Evolutionary conservation across 1,284 basidiomycete genomes (phyloP).

Genomic region (Moesziomyces globuligerus): DNA sequence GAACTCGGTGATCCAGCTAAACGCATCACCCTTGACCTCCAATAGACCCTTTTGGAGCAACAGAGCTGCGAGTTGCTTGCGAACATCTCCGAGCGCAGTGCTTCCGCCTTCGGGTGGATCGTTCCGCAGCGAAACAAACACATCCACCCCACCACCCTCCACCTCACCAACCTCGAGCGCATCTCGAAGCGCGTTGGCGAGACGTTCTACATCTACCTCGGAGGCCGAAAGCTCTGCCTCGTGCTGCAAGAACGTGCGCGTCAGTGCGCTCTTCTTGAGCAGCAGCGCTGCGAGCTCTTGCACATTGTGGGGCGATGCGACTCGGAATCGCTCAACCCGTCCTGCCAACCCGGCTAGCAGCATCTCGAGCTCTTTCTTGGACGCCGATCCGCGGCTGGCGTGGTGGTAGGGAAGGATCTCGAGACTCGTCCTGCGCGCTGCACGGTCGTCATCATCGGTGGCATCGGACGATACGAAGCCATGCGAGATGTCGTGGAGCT

Average conservation of each 20-base stretch:
- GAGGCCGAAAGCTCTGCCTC: slow-evolving; percentile 19
- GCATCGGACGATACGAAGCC: slow-evolving; percentile 19
- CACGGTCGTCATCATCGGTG: neutral
- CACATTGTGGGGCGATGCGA: slow-evolving; percentile 29
- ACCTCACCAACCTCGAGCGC: slow-evolving; percentile 70
- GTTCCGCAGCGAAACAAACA: slow-evolving; percentile 40
- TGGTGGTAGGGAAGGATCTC: slow-evolving; percentile 50
- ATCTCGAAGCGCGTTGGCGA: slow-evolving; percentile 28
- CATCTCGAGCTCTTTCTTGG: slow-evolving; percentile 47
- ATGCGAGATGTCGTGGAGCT: slow-evolving; percentile 45
- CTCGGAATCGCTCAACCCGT: slow-evolving; percentile 53
- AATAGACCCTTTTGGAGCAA: slow-evolving; percentile 74
- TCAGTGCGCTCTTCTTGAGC: slow-evolving; percentile 49
- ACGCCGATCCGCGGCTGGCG: slow-evolving; percentile 13
- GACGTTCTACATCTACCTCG: slow-evolving; percentile 42
- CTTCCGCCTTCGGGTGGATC: slow-evolving; percentile 77
- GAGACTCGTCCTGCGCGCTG: slow-evolving; percentile 7
- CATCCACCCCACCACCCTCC: slow-evolving; percentile 68
- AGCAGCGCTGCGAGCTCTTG: slow-evolving; percentile 52
- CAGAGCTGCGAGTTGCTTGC: slow-evolving; percentile 75
- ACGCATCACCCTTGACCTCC: slow-evolving; percentile 73
- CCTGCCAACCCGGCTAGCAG: slow-evolving; percentile 34
- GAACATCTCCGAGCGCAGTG: slow-evolving; percentile 80
- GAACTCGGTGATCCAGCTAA: slow-evolving; percentile 95
- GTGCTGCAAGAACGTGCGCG: slow-evolving; percentile 19